Evolutionary conservation across 306 rosid species (phyloP), one percentile per base, ranked within the genome.

Genomic region (Trifolium dubium): DNA sequence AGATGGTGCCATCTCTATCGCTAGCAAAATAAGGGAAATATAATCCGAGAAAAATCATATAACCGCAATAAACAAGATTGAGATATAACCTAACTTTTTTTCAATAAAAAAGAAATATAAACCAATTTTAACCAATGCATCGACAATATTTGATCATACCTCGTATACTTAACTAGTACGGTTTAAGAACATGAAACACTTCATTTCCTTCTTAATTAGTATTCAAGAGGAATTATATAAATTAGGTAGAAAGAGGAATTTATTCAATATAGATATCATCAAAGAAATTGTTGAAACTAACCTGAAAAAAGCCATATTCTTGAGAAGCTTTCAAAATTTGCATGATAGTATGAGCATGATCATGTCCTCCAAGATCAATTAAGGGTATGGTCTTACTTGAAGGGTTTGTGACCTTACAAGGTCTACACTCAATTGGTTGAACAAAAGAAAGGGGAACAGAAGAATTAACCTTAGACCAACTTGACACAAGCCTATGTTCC

Each of bases 291-390:
- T 13, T 13, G 19, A 31, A 6, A 60, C 4, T n/a, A 39, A 88
- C 96, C 92, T 92, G 93, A 43, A 92, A 92, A 78, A 89, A 85
- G 7, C 93, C 98, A 31, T 74, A 88, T 4, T 92, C 89, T 9
- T 85, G 12, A 1, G 86, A 65, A 29, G 93, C 93, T 74, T 88
- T 69, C 68, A 82, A 14, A 66, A 92, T 76, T 19, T 79, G 79
- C 0, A 71, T 54, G 29, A 71, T 50, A 29, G 47, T 76, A 53
- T 44, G 4, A 14, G 41, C 12, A 53, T 28, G 92, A 41, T 88
- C 87, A 40, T 69, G 47, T 51, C 15, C 59, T 11, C 75, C 77
- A 6, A 92, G 77, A 83, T 92, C 89, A 61, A 92, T 35, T 18
- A 86, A 84, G 0, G 92, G 96, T 59, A 86, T 83, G 6, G 80